Conservation (phyloP, 345 rosid species). For the Salix arbutifolia region DNA sequence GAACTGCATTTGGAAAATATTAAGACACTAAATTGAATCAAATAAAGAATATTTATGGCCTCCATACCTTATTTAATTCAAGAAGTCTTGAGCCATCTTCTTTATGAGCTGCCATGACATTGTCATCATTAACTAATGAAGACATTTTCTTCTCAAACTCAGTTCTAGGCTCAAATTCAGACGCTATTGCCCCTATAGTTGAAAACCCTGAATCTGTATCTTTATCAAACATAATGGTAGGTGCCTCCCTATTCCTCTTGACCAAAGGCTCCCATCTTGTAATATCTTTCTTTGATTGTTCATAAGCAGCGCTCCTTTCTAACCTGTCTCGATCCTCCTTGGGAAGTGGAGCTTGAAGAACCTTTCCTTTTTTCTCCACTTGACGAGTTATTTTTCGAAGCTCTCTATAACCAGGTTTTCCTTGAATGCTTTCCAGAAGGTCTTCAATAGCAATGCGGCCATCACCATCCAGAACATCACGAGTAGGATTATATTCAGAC, state of each 20-base stretch:
- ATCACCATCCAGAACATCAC: constrained; percentile 72
- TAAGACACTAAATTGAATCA: neutral
- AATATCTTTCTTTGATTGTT: constrained; percentile 52
- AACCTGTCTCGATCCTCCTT: constrained; percentile 63
- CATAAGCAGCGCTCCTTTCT: constrained; percentile 70
- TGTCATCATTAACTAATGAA: constrained; percentile 52
- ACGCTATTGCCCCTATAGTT: constrained; percentile 89
- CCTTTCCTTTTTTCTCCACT: constrained; percentile 42
- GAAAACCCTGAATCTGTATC: constrained; percentile 68
- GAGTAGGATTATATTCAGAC: constrained; percentile 82
- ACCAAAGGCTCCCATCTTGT: constrained; percentile 73
- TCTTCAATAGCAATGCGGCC: constrained; percentile 56
- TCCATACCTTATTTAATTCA: constrained; percentile 68
- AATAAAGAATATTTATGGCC: constrained; percentile 2
- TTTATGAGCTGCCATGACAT: constrained; percentile 68
- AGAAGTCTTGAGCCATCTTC: constrained; percentile 84
- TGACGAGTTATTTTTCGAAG: constrained; percentile 49
- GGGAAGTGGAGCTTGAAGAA: constrained; percentile 76
- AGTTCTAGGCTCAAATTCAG: constrained; percentile 86
- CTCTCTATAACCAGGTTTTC: constrained; percentile 52
- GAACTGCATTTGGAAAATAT: neutral
- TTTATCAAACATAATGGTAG: constrained; percentile 68
- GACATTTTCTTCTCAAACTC: constrained; percentile 92
- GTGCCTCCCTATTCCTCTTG: constrained; percentile 83
- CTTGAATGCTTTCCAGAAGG: constrained; percentile 62